Percentiles rank a stretch among this genome's conserved stretches.
phyloP scores from a whole-genome alignment of 257 asterid species.

The Nicotiana tomentosiformis region DNA sequence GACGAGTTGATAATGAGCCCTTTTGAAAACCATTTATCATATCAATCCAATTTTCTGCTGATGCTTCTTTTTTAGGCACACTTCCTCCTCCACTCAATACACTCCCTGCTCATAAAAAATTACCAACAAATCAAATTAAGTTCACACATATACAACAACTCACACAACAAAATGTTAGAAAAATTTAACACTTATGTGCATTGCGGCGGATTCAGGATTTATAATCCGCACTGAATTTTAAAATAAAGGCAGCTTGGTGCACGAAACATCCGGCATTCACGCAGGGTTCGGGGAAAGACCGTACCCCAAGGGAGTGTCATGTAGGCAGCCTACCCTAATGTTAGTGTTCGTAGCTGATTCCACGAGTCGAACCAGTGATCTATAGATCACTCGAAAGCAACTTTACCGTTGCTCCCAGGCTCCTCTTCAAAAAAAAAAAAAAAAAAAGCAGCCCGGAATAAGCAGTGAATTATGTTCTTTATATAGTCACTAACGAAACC shows the following conservation, averaged over 20 bases:
- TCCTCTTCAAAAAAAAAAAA: too few species aligned
- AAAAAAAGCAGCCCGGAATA: too few species aligned
- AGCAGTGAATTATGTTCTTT: too few species aligned
- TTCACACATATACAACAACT: neutral
- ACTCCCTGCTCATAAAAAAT: conserved; percentile 9
- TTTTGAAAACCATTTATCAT: conserved; percentile 23
- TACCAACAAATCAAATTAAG: neutral
- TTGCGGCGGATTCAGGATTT: neutral
- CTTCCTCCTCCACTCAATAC: conserved; percentile 26
- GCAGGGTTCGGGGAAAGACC: too few species aligned
- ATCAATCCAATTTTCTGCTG: conserved; percentile 19
- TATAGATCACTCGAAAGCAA: too few species aligned
- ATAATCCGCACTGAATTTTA: neutral
- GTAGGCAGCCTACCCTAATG: too few species aligned
- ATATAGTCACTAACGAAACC: neutral
- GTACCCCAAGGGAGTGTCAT: too few species aligned
- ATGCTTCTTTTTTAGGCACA: conserved; percentile 12
- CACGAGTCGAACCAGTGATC: too few species aligned
- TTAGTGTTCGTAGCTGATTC: too few species aligned
- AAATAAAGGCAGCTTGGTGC: too few species aligned
- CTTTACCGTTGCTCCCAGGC: too few species aligned
- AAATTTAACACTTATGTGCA: neutral
- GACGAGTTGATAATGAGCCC: conserved; percentile 17
- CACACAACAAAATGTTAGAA: neutral
- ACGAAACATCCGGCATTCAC: too few species aligned